Percentiles rank a stretch among this genome's conserved stretches.
Conservation (phyloP, 441 rosid species). For the Gossypium schwendimanii region DNA sequence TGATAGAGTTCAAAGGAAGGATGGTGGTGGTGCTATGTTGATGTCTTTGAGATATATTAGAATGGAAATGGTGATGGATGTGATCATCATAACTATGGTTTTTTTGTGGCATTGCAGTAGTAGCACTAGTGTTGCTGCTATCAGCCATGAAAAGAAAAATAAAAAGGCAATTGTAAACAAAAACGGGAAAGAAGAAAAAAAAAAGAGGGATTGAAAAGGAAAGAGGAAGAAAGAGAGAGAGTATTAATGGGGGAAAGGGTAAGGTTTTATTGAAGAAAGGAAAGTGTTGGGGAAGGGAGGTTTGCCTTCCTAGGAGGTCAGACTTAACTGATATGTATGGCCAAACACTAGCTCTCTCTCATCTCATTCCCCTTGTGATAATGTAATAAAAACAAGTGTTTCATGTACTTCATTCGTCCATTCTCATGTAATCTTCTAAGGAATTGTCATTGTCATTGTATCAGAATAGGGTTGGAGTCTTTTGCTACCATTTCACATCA, state of each 20-base stretch:
- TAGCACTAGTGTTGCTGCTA: slow-evolving; percentile 17
- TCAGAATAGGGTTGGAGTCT: slow-evolving; percentile 28
- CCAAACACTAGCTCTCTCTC: slow-evolving; percentile 5
- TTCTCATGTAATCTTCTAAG: slow-evolving; percentile 29
- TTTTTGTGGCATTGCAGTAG: slow-evolving; percentile 21
- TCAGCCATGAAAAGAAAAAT: slow-evolving; percentile 38
- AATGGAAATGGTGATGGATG: slow-evolving; percentile 22
- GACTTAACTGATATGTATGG: slow-evolving; percentile 8
- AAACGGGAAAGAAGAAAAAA: neutral
- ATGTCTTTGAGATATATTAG: slow-evolving; percentile 18
- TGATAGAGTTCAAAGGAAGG: slow-evolving; percentile 41
- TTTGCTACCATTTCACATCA: slow-evolving; percentile 18
- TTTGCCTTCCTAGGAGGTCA: slow-evolving; percentile 19
- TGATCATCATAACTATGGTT: slow-evolving; percentile 17
- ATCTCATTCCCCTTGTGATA: slow-evolving; percentile 19
- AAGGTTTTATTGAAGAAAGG: slow-evolving; percentile 7
- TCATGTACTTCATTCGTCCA: slow-evolving; percentile 38
- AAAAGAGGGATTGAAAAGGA: neutral
- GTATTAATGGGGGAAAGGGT: slow-evolving; percentile 13
- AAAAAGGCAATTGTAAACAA: neutral
- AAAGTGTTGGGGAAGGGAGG: slow-evolving; percentile 1
- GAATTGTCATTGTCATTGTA: slow-evolving; percentile 44
- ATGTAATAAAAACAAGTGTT: slow-evolving; percentile 6
- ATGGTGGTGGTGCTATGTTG: slow-evolving; percentile 16
- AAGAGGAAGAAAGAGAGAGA: slow-evolving; percentile 10